A percentile compares a stretch with the other conserved stretches of the same genome.
phyloP scores from a whole-genome alignment of 2,329 filamentous ascomycete genomes.

The Exophiala lecanii-corni region DNA sequence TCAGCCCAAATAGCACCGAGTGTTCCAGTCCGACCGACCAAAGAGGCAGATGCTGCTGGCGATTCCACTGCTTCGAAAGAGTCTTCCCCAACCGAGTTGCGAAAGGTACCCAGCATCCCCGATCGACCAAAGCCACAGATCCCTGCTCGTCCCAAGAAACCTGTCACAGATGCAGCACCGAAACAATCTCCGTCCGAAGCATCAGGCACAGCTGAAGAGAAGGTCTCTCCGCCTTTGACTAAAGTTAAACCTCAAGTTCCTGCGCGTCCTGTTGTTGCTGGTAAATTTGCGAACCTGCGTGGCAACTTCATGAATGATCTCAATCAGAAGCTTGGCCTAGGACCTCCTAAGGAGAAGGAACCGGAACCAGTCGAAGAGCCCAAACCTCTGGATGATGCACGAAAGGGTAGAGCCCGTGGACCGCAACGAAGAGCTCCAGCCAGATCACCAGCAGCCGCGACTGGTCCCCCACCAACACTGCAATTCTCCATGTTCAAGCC shows the following conservation, averaged over 20 bases:
- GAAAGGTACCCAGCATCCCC: conserved; percentile 50
- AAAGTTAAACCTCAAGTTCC: conserved; percentile 84
- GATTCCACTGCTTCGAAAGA: conserved; percentile 33
- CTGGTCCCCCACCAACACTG: conserved; percentile 3
- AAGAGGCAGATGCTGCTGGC: conserved; percentile 31
- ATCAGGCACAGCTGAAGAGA: conserved; percentile 34
- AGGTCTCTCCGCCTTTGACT: conserved; percentile 38
- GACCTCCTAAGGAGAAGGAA: conserved; percentile 71
- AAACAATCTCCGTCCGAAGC: conserved; percentile 37
- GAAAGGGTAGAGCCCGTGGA: conserved; percentile 84
- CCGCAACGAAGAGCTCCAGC: conserved; percentile 71
- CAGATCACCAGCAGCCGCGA: conserved; percentile 39
- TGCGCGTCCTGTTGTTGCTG: conserved; percentile 63
- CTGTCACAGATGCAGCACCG: conserved; percentile 32
- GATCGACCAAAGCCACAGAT: conserved; percentile 62
- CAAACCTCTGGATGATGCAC: conserved; percentile 76
- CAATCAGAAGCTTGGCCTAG: conserved; percentile 81
- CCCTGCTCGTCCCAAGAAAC: conserved; percentile 59
- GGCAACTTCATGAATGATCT: conserved; percentile 90
- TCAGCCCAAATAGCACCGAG: conserved; percentile 23
- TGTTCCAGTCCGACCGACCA: conserved; percentile 32
- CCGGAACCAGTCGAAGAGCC: conserved; percentile 57
- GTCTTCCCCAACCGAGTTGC: conserved; percentile 42
- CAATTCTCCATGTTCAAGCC: conserved; percentile 21
- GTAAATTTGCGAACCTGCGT: conserved; percentile 87